These are phyloP conservation scores for Setaria viridis DNA, from an alignment of 202 grass and related monocot genomes.

Conservation along the genomic window DNA sequence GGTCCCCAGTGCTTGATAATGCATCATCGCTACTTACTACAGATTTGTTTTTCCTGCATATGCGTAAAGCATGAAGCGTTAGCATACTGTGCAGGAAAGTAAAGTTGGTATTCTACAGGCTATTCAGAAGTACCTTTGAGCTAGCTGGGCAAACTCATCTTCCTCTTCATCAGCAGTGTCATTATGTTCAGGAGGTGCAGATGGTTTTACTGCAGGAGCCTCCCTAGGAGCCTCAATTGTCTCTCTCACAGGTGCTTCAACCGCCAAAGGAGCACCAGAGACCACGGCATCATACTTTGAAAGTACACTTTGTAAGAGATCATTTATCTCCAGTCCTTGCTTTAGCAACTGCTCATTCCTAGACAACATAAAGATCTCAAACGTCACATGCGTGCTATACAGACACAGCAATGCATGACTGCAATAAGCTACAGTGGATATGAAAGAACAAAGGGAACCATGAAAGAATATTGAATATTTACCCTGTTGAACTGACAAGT, in stretches of 20 bases:
- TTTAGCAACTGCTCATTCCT: conserved; percentile 85
- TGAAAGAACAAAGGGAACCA: conserved; percentile 28
- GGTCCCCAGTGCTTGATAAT: conserved; percentile 58
- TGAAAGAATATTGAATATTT: conserved; percentile 30
- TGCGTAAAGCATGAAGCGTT: conserved; percentile 33
- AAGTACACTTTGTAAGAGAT: conserved; percentile 72
- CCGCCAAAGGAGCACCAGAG: conserved; percentile 55
- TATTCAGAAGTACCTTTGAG: conserved; percentile 68
- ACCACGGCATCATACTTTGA: conserved; percentile 70
- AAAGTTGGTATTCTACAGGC: conserved; percentile 17
- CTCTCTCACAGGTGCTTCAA: conserved; percentile 42
- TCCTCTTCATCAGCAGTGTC: conserved; percentile 52
- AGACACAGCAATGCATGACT: background rate
- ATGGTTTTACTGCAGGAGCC: conserved; percentile 39
- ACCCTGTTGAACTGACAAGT: conserved; percentile 81
- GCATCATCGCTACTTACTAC: conserved; percentile 50
- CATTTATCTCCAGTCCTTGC: conserved; percentile 86
- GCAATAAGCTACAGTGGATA: conserved; percentile 8
- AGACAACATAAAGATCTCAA: conserved; percentile 41
- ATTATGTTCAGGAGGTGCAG: conserved; percentile 45
- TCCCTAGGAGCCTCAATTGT: conserved; percentile 44
- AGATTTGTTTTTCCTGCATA: conserved; percentile 74
- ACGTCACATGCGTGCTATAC: conserved; percentile 21
- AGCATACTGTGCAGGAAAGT: conserved; percentile 33
- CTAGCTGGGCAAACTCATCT: conserved; percentile 78